Evolutionary conservation across 2,329 filamentous ascomycete species (phyloP).

Genomic region (Colletotrichum truncatum): DNA sequence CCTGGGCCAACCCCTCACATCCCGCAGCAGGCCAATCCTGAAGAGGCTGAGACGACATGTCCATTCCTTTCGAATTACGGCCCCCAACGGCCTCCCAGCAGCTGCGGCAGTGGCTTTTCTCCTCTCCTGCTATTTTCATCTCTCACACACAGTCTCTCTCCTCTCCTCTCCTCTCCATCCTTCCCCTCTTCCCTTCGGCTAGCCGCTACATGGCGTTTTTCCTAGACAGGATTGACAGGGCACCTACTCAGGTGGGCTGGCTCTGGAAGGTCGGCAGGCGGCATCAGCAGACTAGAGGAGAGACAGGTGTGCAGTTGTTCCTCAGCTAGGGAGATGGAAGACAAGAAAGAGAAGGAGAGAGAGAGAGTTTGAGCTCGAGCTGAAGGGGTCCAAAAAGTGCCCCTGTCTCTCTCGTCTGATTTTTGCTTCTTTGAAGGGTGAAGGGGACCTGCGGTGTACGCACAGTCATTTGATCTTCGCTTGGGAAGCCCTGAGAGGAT

Average conservation of each 20-base stretch:
- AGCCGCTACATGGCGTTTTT: no score
- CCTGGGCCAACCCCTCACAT: no score
- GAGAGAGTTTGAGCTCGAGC: background rate
- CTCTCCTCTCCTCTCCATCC: no score
- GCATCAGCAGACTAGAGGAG: no score
- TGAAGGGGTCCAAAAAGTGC: background rate
- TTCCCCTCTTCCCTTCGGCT: no score
- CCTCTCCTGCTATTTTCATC: background rate
- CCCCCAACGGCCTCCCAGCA: constrained; percentile 20
- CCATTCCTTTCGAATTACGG: no score
- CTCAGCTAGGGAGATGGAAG: no score
- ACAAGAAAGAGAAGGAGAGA: background rate
- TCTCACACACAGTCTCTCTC: background rate
- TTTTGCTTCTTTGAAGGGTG: no score
- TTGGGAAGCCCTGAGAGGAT: background rate
- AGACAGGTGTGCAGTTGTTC: background rate
- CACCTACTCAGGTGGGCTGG: no score
- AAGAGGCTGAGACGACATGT: constrained; percentile 2
- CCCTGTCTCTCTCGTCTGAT: constrained; percentile 14
- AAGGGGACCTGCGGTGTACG: no score
- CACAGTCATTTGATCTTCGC: background rate
- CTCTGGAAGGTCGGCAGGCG: no score
- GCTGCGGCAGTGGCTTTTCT: constrained; percentile 20
- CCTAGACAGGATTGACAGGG: no score
- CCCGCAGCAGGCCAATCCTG: constrained; percentile 13